Evolutionary conservation across 768 basidiomycete genomes (phyloP).

Genomic region (Paxillus involutus): DNA sequence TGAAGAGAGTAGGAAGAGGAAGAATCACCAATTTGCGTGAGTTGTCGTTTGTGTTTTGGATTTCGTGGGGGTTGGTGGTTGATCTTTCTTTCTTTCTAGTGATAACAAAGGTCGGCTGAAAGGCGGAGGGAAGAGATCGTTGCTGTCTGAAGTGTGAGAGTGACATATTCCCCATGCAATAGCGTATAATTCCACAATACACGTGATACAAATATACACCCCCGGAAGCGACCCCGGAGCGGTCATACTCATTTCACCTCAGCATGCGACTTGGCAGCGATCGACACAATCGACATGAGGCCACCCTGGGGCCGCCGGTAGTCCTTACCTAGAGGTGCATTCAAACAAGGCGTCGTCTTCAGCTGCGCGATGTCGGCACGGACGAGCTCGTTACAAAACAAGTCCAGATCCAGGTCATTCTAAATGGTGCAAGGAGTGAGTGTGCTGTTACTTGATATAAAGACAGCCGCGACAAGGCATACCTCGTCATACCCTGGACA

Average conservation of each 20-base stretch:
- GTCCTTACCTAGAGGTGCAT: slow-evolving; percentile 44
- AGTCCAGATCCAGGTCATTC: slow-evolving; percentile 69
- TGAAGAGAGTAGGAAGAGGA: too few relatives aligned
- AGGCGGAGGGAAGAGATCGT: too few relatives aligned
- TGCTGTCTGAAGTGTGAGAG: neutral
- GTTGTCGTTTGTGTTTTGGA: too few relatives aligned
- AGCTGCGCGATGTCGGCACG: slow-evolving; percentile 56
- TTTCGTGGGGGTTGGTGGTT: too few relatives aligned
- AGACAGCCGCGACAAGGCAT: neutral
- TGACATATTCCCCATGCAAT: too few relatives aligned
- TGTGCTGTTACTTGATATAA: neutral
- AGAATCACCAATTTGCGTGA: too few relatives aligned
- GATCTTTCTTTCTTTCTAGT: too few relatives aligned
- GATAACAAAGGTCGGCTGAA: too few relatives aligned
- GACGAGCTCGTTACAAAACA: slow-evolving; percentile 59
- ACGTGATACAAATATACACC: too few relatives aligned
- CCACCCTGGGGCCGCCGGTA: neutral
- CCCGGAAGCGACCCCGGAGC: too few relatives aligned
- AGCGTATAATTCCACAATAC: too few relatives aligned
- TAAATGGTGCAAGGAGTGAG: slow-evolving; percentile 14
- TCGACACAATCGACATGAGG: neutral
- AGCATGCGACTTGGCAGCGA: neutral
- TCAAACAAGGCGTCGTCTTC: slow-evolving; percentile 48
- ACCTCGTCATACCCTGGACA: neutral
- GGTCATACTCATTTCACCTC: neutral